A percentile compares a stretch with the other conserved stretches of the same genome.
These are phyloP conservation scores for Trametes polyzona DNA, from an alignment of 1,284 basidiomycete species.

Conservation along the genomic window DNA sequence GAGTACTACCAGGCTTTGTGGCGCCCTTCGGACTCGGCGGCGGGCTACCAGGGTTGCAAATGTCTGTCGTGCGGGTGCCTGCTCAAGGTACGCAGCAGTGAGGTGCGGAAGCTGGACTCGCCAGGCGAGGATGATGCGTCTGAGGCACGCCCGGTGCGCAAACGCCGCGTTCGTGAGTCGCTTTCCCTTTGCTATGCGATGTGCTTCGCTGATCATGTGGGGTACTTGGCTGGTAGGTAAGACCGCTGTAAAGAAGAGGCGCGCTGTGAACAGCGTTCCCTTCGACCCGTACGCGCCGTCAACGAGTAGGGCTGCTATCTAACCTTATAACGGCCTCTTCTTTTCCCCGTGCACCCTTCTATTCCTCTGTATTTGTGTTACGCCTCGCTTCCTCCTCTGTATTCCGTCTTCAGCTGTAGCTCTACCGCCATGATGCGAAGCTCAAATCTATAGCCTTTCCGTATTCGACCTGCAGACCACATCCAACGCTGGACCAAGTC, in stretches of 20 bases:
- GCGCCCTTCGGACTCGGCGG: slow-evolving; percentile 8
- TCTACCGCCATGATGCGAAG: background rate
- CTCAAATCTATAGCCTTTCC: background rate
- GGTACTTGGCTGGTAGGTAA: slow-evolving; percentile 5
- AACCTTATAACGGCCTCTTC: background rate
- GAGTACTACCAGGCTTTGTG: slow-evolving; percentile 20
- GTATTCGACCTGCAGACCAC: background rate
- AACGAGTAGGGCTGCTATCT: slow-evolving; percentile 15
- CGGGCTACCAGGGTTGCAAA: slow-evolving; percentile 7
- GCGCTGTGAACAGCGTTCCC: background rate
- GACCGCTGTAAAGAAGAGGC: slow-evolving; percentile 13
- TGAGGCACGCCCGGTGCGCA: background rate
- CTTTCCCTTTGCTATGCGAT: background rate
- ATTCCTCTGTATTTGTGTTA: background rate
- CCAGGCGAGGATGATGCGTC: slow-evolving; percentile 8
- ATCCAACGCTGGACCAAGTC: too few species aligned
- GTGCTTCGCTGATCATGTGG: background rate
- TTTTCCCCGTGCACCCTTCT: background rate
- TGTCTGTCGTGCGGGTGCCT: slow-evolving; percentile 20
- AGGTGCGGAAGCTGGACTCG: slow-evolving; percentile 6
- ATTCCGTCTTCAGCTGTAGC: background rate
- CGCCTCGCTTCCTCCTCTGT: background rate
- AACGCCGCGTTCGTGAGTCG: slow-evolving; percentile 18
- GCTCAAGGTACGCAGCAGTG: slow-evolving; percentile 3
- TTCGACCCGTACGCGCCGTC: slow-evolving; percentile 24